Percentiles rank a stretch among this genome's conserved stretches.
Conservation (phyloP, 1,284 basidiomycete species). For the Ceratobasidium sp. region DNA sequence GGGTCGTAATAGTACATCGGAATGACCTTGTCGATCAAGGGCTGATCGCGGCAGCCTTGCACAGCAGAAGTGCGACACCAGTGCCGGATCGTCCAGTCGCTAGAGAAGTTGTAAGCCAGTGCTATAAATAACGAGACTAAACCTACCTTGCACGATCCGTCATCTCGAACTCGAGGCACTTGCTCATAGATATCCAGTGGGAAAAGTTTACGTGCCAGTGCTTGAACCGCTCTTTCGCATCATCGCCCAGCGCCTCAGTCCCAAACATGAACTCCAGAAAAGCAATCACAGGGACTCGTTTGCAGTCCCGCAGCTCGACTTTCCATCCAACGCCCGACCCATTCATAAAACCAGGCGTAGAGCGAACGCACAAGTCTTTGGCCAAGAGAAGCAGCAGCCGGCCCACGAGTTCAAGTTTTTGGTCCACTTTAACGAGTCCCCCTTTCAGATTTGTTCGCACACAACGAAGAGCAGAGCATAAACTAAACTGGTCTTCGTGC, state of each 20-base stretch:
- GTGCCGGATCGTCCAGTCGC: neutral
- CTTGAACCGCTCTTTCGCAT: neutral
- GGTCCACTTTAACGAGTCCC: neutral
- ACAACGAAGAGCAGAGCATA: too few relatives aligned
- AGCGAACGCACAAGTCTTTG: neutral
- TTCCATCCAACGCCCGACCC: too few relatives aligned
- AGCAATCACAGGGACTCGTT: neutral
- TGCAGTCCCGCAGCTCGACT: conserved; percentile 11
- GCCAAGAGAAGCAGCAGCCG: neutral
- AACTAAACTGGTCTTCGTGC: too few relatives aligned
- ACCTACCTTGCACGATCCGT: too few relatives aligned
- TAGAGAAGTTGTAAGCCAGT: neutral
- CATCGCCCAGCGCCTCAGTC: neutral
- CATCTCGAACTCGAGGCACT: neutral
- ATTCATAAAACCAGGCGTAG: neutral
- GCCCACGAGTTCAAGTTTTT: neutral
- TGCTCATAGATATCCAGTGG: conserved; percentile 6
- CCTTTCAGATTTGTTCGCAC: too few relatives aligned
- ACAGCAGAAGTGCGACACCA: conserved; percentile 16
- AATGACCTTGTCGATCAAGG: conserved; percentile 3
- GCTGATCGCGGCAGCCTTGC: conserved; percentile 7
- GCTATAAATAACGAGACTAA: neutral
- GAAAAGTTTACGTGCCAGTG: conserved; percentile 25
- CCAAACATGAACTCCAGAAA: conserved; percentile 8
- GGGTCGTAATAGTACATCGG: conserved; percentile 17